These are phyloP conservation scores for Thecaphora thlaspeos DNA, from an alignment of 1,284 basidiomycete genomes.

Conservation along the genomic window DNA sequence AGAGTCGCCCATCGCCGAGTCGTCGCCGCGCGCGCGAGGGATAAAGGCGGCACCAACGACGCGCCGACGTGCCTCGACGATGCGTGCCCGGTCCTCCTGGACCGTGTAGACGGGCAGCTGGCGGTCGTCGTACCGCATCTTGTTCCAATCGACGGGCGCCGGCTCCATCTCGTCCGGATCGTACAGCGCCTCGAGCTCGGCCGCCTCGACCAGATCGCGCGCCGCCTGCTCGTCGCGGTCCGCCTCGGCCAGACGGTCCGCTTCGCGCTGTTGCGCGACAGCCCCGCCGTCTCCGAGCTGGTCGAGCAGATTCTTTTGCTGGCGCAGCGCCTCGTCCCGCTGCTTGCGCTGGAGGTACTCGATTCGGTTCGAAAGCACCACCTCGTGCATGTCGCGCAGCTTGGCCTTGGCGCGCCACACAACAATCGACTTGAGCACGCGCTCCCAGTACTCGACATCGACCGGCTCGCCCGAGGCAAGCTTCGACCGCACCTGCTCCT, in stretches of 20 bases:
- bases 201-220: conserved; percentile 61
- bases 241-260: conserved; percentile 60
- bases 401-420: conserved; percentile 99
- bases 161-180: conserved; percentile 51
- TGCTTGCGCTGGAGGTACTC: conserved; percentile 93
- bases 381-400: conserved; percentile 86
- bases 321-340: conserved; percentile 86
- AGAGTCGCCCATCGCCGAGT: conserved; percentile 3
- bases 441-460: conserved; percentile 98
- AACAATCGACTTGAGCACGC: conserved; percentile 82
- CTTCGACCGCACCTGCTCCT: conserved; percentile 82
- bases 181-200: conserved; percentile 64
- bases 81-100: conserved; percentile 23
- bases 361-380: conserved; percentile 89
- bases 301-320: conserved; percentile 77
- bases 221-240: conserved; percentile 81
- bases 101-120: conserved; percentile 24
- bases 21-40: conserved; percentile 17
- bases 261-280: conserved; percentile 3
- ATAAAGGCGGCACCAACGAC: conserved; percentile 38
- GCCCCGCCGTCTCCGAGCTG: conserved; percentile 60
- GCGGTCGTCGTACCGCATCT: conserved; percentile 40
- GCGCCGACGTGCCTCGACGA: conserved; percentile 32
- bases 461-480: conserved; percentile 87
- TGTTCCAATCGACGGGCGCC: conserved; percentile 13